Percentiles rank a stretch among this genome's conserved stretches.
Conservation (phyloP, 495 filamentous ascomycete species). For the Neurospora sp. region DNA sequence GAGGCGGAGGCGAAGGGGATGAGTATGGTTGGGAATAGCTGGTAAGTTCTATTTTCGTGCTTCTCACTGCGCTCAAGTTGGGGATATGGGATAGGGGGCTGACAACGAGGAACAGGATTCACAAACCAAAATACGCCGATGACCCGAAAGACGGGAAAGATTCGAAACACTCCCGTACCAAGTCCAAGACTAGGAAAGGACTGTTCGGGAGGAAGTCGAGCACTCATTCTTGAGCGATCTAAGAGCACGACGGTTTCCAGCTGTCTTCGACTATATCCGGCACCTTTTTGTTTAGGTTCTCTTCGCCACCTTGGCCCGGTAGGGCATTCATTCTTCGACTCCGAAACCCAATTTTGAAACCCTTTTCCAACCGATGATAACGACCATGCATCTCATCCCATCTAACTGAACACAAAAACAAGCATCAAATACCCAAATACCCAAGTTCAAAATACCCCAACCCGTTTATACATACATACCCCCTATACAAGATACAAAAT, state of each 20-base stretch:
- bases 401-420: neutral
- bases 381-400: neutral
- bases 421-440: neutral
- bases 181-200: constrained; percentile 33
- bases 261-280: neutral
- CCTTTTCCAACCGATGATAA: neutral
- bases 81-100: neutral
- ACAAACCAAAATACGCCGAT: constrained; percentile 82
- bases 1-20: constrained; percentile 86
- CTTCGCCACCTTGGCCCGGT: neutral
- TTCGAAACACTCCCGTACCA: constrained; percentile 28
- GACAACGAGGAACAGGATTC: constrained; percentile 53
- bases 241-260: neutral
- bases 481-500: neutral
- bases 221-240: neutral
- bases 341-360: neutral
- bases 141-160: constrained; percentile 24
- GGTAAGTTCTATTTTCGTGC: constrained; percentile 48
- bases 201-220: constrained; percentile 30
- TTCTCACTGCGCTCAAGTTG: neutral
- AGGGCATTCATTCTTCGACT: neutral
- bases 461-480: neutral
- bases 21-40: constrained; percentile 96
- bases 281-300: neutral
- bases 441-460: neutral